A percentile compares a stretch with the other conserved stretches of the same genome.
Conservation (phyloP, 2,329 filamentous ascomycete genomes). For the Aspergillus sp. region DNA sequence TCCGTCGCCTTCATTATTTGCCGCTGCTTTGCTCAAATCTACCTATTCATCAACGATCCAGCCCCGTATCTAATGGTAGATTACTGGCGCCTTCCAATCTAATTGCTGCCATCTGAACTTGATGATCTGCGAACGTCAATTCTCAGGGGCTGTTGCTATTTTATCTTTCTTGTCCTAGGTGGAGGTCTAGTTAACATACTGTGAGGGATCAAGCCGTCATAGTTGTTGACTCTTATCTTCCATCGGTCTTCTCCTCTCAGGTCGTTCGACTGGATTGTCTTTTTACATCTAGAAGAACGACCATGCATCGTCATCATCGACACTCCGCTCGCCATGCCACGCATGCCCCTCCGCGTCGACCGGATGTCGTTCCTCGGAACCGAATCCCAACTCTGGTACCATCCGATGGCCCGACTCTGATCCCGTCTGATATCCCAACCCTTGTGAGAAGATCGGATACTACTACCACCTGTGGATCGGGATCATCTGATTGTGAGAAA, state of each 20-base stretch:
- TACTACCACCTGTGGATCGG: constrained; percentile 13
- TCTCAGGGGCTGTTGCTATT: neutral
- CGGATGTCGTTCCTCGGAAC: constrained; percentile 22
- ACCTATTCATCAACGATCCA: neutral
- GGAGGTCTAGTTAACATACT: neutral
- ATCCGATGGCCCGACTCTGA: constrained; percentile 14
- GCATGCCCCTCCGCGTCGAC: constrained; percentile 14
- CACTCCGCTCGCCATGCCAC: constrained; percentile 22
- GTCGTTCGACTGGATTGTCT: no score
- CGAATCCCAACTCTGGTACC: constrained; percentile 17
- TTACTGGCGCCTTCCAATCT: neutral
- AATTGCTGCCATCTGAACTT: neutral
- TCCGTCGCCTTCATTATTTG: constrained; percentile 3
- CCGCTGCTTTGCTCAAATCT: neutral
- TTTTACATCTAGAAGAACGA: constrained; percentile 2
- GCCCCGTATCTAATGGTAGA: no score
- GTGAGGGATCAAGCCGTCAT: neutral
- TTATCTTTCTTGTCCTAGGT: neutral
- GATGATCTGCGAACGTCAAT: neutral
- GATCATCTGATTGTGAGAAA: constrained; percentile 52
- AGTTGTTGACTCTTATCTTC: neutral
- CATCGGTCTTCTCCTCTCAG: no score
- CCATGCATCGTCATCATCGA: constrained; percentile 17
- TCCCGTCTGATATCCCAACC: constrained; percentile 19
- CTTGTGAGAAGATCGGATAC: constrained; percentile 24